Evolutionary conservation across 2,329 filamentous ascomycete species (phyloP).

Genomic region (Graphilbum fragrans): DNA sequence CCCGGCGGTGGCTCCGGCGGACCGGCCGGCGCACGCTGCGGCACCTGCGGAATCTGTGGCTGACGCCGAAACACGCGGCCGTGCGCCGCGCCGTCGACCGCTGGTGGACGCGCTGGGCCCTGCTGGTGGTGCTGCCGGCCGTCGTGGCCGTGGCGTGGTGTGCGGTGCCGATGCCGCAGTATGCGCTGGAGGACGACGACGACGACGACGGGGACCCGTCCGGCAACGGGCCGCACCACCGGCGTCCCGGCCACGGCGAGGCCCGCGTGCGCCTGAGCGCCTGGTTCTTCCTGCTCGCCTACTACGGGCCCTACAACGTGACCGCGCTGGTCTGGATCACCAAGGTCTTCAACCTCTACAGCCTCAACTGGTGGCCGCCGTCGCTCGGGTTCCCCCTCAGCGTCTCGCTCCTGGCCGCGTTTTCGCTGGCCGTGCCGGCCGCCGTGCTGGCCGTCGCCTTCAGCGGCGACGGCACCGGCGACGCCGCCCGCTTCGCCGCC

Average conservation of each 20-base stretch:
- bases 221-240: constrained; percentile 18
- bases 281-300: constrained; percentile 60
- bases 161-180: constrained; percentile 53
- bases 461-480: constrained; percentile 32
- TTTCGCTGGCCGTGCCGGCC: constrained; percentile 48
- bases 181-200: constrained; percentile 35
- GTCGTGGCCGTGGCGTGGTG: constrained; percentile 51
- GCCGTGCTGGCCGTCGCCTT: constrained; percentile 40
- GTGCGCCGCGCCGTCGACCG: constrained; percentile 46
- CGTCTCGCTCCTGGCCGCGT: constrained; percentile 44
- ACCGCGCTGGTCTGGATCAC: constrained; percentile 60
- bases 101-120: constrained; percentile 52
- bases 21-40: constrained; percentile 17
- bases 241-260: constrained; percentile 48
- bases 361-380: constrained; percentile 59
- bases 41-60: constrained; percentile 40
- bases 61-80: constrained; percentile 45
- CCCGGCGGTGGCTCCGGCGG: constrained; percentile 13
- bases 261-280: constrained; percentile 55
- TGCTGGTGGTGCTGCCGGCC: constrained; percentile 50
- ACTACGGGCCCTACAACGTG: constrained; percentile 58
- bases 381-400: constrained; percentile 54
- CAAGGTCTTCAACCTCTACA: constrained; percentile 60
- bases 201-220: constrained; percentile 11
- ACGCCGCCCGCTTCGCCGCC: constrained; percentile 33